Conservation (phyloP, 805 yeast genomes). For the Ogataea saltuana region DNA sequence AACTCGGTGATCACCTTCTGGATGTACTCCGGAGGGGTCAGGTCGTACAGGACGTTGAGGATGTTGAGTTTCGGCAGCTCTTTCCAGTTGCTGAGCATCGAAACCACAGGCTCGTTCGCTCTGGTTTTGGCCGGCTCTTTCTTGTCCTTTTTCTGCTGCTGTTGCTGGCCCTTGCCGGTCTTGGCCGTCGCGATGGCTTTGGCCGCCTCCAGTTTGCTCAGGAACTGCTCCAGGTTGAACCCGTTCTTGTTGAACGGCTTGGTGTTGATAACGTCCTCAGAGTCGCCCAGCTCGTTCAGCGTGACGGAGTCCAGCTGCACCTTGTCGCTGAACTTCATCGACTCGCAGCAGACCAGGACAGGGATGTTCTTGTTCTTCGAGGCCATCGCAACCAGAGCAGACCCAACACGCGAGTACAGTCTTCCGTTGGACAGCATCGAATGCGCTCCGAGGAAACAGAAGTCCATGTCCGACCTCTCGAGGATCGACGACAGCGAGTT, state of each 20-base stretch:
- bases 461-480: slow-evolving; percentile 70
- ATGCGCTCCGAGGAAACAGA: slow-evolving; percentile 93
- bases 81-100: slow-evolving; percentile 63
- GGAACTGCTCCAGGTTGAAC: slow-evolving; percentile 64
- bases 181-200: slow-evolving; percentile 9
- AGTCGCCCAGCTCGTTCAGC: slow-evolving; percentile 84
- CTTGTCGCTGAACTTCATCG: slow-evolving; percentile 89
- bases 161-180: slow-evolving; percentile 31
- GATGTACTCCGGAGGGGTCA: slow-evolving; percentile 91
- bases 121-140: slow-evolving; percentile 22
- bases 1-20: slow-evolving; percentile 95
- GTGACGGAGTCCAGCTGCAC: slow-evolving; percentile 97
- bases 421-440: slow-evolving; percentile 95
- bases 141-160: slow-evolving; percentile 28
- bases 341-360: slow-evolving; percentile 92
- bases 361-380: slow-evolving; percentile 88
- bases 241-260: slow-evolving; percentile 61
- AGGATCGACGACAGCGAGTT: slow-evolving; percentile 78
- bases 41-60: slow-evolving; percentile 85
- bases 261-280: slow-evolving; percentile 63
- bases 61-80: slow-evolving; percentile 63
- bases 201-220: slow-evolving; percentile 42
- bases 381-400: slow-evolving; percentile 90
- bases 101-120: slow-evolving; percentile 32
- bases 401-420: slow-evolving; percentile 89